Base-by-base conservation (phyloP, 306 rosid genomes). In the Inga laurina region DNA sequence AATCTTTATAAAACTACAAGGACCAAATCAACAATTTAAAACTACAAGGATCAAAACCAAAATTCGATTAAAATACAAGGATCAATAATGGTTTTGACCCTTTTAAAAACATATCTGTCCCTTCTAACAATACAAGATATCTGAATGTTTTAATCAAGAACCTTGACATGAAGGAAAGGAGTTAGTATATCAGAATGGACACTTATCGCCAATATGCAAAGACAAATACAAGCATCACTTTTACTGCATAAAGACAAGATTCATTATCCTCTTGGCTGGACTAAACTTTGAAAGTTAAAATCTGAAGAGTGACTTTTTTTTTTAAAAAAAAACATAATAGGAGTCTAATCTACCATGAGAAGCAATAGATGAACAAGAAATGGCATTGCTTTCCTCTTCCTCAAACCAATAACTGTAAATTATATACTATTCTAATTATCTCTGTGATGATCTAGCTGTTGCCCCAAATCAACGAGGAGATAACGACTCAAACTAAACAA, bases 351-450 rank as follows among this genome's bases (percentile, higher is more conserved):
- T 57, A 57, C 64, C 24, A 57, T 21, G 11, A 57, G 78, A 65
- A 32, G 78, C 65, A 51, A 34, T 18, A 43, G 65, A 3, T 51
- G 46, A 74, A 74, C 45, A 35, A 74, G 78, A 51, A 74, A 72
- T 22, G 76, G 8, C 59, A 46, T 10, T 8, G 48, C 24, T 22
- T 44, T 37, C 52, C 75, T 44, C 75, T 39, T 11, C 13, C 52
- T 21, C 3, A 16, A 51, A 30, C 12, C 62, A 74, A 48, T 73
- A 73, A 49, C 27, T 27, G 44, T 51, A 32, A 51, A 32, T 7
- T 49, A 34, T 52, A 34, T 32, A 34, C 19, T 51, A 51, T 15
- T 30, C 46, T 49, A 49, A 10, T 51, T n/a, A 22, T 49, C 61
- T 49, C 18, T 74, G 16, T 16, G 43, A 10, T 56, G 35, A 48